A percentile compares a stretch with the other conserved stretches of the same genome.
These are phyloP conservation scores for Botrytis fragariae DNA, from an alignment of 2,329 filamentous ascomycete species.

Conservation along the genomic window DNA sequence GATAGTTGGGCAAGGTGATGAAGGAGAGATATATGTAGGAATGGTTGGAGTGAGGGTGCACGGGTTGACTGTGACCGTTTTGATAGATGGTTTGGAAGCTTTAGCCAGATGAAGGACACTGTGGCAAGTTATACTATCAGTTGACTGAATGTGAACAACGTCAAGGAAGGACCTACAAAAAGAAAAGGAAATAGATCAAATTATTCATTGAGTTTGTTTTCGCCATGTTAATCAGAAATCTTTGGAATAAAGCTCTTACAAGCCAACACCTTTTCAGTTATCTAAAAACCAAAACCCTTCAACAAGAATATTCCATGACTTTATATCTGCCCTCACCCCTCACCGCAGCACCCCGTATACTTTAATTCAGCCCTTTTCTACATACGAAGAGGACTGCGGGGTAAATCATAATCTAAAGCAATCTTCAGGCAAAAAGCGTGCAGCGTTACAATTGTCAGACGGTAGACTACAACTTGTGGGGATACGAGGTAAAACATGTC, in stretches of 20 bases:
- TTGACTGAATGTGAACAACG: not conserved
- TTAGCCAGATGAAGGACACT: not conserved
- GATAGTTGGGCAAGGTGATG: constrained; percentile 30
- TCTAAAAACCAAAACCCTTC: not conserved
- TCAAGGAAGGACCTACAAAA: not conserved
- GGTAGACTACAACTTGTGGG: not conserved
- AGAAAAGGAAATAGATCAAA: not conserved
- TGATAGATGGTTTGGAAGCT: not conserved
- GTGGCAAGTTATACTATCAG: not conserved
- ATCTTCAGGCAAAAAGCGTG: constrained; percentile 9
- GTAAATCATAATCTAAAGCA: not conserved
- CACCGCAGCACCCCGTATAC: not conserved
- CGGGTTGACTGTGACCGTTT: constrained; percentile 6
- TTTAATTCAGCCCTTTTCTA: not conserved
- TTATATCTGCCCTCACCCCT: constrained; percentile 4
- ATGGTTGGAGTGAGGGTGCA: not conserved
- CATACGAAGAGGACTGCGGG: constrained; percentile 4
- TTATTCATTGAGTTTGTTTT: not conserved
- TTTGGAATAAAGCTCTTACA: not conserved
- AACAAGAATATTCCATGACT: not conserved
- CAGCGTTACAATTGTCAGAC: constrained; percentile 9
- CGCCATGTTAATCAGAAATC: not conserved
- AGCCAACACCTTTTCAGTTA: not conserved
- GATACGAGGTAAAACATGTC: constrained; percentile 5
- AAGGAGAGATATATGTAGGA: not conserved